A percentile compares a stretch with the other conserved stretches of the same genome.
Conservation (phyloP, 1,139 yeast genomes). For the Geotrichum carabidarum region DNA sequence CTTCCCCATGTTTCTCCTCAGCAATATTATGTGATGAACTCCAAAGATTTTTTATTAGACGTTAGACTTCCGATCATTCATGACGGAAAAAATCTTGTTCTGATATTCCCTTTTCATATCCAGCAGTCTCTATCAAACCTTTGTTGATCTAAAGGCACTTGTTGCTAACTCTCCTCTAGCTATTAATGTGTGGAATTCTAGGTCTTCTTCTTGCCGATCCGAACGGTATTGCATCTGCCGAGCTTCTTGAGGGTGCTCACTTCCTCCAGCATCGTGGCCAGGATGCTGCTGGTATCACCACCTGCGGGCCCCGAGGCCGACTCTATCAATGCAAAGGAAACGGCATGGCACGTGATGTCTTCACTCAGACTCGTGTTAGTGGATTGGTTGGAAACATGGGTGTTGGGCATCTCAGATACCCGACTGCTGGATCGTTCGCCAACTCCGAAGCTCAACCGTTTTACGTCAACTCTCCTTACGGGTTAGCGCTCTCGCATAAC, state of each 20-base stretch:
- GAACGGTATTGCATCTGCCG: constrained; percentile 71
- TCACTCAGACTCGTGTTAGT: constrained; percentile 72
- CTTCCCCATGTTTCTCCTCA: neutral
- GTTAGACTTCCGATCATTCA: constrained; percentile 49
- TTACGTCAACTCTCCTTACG: constrained; percentile 95
- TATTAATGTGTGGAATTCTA: constrained; percentile 76
- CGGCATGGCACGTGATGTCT: constrained; percentile 98
- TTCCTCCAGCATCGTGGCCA: constrained; percentile 97
- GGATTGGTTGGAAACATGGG: constrained; percentile 93
- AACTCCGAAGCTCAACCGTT: constrained; percentile 98
- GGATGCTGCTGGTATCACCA: constrained; percentile 98
- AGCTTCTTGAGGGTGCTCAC: constrained; percentile 86
- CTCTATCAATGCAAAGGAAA: constrained; percentile 96
- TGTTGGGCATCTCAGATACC: constrained; percentile 88
- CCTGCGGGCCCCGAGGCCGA: constrained; percentile 91
- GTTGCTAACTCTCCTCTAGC: neutral
- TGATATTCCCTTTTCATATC: constrained; percentile 23
- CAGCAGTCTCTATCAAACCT: neutral
- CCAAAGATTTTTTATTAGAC: constrained; percentile 37
- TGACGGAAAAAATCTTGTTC: constrained; percentile 39
- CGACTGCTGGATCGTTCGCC: constrained; percentile 97
- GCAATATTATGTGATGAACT: constrained; percentile 14
- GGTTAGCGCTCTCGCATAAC: constrained; percentile 83
- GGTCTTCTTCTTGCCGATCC: constrained; percentile 83
- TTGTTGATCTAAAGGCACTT: no score